Evolutionary conservation across 1,284 basidiomycete genomes (phyloP).

Genomic region (Trichosporon sp.): DNA sequence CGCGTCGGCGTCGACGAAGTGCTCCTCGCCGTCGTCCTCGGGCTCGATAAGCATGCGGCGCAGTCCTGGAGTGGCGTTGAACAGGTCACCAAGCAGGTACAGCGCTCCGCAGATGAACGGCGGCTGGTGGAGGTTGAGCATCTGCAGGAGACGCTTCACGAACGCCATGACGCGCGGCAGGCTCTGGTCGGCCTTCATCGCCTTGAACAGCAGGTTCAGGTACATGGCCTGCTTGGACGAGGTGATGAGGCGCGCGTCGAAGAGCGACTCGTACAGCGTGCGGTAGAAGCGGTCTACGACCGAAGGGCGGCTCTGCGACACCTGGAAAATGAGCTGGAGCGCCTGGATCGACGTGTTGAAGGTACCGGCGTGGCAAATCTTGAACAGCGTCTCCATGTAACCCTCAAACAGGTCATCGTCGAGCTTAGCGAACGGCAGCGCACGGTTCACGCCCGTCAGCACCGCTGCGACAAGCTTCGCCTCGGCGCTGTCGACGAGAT

Average conservation of each 20-base stretch:
- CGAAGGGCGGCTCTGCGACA: slow-evolving; percentile 54
- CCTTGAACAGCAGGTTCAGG: slow-evolving; percentile 90
- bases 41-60: slow-evolving; percentile 60
- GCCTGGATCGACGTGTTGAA: slow-evolving; percentile 98
- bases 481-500: slow-evolving; percentile 71
- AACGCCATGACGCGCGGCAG: slow-evolving; percentile 68
- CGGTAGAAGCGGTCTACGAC: slow-evolving; percentile 84
- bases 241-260: slow-evolving; percentile 72
- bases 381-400: slow-evolving; percentile 91
- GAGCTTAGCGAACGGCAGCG: slow-evolving; percentile 82
- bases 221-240: slow-evolving; percentile 98
- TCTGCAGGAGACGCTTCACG: slow-evolving; percentile 80
- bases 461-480: slow-evolving; percentile 86
- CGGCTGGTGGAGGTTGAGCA: slow-evolving; percentile 69
- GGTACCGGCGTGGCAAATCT: slow-evolving; percentile 80
- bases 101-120: slow-evolving; percentile 89
- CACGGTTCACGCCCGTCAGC: slow-evolving; percentile 90
- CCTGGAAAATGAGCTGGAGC: slow-evolving; percentile 84
- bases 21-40: slow-evolving; percentile 54
- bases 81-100: slow-evolving; percentile 63
- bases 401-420: slow-evolving; percentile 66
- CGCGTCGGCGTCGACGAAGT: slow-evolving; percentile 51
- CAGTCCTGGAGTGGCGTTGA: slow-evolving; percentile 67
- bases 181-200: slow-evolving; percentile 73
- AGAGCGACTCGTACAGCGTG: slow-evolving; percentile 80